Conservation (phyloP, 1,139 yeast genomes). For the Zygosaccharomyces pseudobailii region DNA sequence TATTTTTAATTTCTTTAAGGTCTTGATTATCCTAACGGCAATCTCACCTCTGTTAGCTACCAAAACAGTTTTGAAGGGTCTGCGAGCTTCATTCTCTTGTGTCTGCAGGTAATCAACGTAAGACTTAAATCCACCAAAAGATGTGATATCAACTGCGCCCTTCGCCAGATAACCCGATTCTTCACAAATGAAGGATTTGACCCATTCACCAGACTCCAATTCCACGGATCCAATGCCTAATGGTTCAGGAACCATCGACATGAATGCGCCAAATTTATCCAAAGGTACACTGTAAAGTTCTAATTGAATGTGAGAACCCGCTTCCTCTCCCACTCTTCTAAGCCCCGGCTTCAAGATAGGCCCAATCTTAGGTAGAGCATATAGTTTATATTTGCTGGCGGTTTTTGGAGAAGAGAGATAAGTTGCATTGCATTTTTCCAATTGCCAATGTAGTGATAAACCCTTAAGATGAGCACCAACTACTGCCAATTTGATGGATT, state of each 20-base stretch:
- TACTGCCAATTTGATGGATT: slow-evolving; percentile 68
- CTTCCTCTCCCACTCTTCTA: slow-evolving; percentile 51
- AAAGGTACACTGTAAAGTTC: slow-evolving; percentile 82
- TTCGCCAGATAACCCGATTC: slow-evolving; percentile 69
- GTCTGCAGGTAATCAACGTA: slow-evolving; percentile 45
- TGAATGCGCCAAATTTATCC: slow-evolving; percentile 73
- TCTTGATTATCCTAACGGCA: slow-evolving; percentile 87
- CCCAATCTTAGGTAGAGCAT: slow-evolving; percentile 69
- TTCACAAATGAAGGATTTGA: slow-evolving; percentile 91
- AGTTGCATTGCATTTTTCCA: slow-evolving; percentile 78
- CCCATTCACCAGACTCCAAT: slow-evolving; percentile 71
- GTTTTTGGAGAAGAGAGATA: slow-evolving; percentile 64
- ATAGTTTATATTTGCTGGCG: slow-evolving; percentile 65
- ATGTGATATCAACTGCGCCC: slow-evolving; percentile 75
- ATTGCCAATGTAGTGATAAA: slow-evolving; percentile 90
- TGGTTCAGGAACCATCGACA: slow-evolving; percentile 87
- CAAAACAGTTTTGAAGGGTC: slow-evolving; percentile 76
- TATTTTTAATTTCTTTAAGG: slow-evolving; percentile 74
- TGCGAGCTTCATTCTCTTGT: slow-evolving; percentile 24
- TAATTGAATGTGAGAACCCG: slow-evolving; percentile 59
- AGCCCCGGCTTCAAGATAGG: slow-evolving; percentile 88
- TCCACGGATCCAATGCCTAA: slow-evolving; percentile 92
- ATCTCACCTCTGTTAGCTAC: slow-evolving; percentile 98
- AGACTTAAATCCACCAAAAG: slow-evolving; percentile 81
- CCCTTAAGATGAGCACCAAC: slow-evolving; percentile 95